Evolutionary conservation across 306 rosid genomes (phyloP).

Genomic region (Lablab purpureus): DNA sequence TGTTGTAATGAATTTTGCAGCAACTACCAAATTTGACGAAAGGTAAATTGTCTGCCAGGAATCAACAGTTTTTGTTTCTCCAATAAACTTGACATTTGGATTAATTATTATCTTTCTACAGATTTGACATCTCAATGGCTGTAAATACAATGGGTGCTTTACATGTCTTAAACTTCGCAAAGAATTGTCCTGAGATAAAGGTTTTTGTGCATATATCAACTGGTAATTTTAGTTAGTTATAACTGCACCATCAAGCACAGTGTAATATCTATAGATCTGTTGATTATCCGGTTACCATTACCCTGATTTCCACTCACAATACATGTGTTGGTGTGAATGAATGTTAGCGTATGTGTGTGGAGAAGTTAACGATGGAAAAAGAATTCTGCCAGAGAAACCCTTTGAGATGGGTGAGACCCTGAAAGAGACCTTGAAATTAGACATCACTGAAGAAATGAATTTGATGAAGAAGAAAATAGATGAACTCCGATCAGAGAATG

Average conservation of each 20-base stretch:
- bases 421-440: conserved; percentile 26
- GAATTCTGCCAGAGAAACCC: conserved; percentile 34
- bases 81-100: neutral
- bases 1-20: conserved; percentile 49
- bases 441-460: conserved; percentile 24
- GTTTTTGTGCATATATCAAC: conserved; percentile 56
- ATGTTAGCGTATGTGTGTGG: conserved; percentile 60
- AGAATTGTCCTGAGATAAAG: conserved; percentile 43
- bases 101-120: neutral
- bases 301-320: neutral
- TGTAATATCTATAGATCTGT: neutral
- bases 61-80: neutral
- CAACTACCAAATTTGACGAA: conserved; percentile 57
- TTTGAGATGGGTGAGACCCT: conserved; percentile 45
- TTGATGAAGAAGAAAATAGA: conserved; percentile 27
- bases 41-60: conserved; percentile 18
- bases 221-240: conserved; percentile 36
- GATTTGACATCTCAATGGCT: conserved; percentile 50
- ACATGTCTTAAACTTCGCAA: conserved; percentile 52
- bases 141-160: conserved; percentile 52
- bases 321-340: neutral
- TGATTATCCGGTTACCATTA: neutral
- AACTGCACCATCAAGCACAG: neutral
- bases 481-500: conserved; percentile 33
- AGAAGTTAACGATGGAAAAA: conserved; percentile 22